These are phyloP conservation scores for Gryganskiella cystojenkinii DNA, from an alignment of 192 early-diverging fungal species.

Conservation along the genomic window DNA sequence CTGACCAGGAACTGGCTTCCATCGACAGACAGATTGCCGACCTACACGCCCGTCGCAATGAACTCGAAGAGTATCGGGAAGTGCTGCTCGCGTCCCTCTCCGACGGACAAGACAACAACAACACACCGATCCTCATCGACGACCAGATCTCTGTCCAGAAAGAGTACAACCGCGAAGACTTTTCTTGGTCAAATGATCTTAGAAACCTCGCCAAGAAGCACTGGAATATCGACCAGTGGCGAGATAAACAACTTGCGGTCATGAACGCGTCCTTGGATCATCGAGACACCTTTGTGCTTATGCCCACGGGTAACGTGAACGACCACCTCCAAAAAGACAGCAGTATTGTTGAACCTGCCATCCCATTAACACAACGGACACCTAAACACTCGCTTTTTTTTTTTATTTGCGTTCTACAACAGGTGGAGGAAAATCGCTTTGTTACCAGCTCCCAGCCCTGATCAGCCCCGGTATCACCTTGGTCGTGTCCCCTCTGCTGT, in stretches of 20 bases:
- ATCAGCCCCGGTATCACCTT: conserved; percentile 83
- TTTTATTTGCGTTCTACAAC: background rate
- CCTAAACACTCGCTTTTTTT: too few relatives aligned
- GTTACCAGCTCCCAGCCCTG: conserved; percentile 91
- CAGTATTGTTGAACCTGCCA: too few relatives aligned
- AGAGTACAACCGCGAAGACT: conserved; percentile 56
- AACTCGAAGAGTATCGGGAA: conserved; percentile 32
- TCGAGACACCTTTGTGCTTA: conserved; percentile 91
- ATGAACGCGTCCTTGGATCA: conserved; percentile 86
- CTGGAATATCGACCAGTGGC: conserved; percentile 59
- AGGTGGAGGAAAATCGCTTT: conserved; percentile 92
- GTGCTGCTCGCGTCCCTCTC: conserved; percentile 7
- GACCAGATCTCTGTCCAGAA: background rate
- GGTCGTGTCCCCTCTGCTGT: conserved; percentile 93
- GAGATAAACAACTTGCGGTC: conserved; percentile 86
- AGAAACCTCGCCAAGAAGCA: conserved; percentile 47
- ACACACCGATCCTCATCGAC: too few relatives aligned
- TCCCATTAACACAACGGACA: too few relatives aligned
- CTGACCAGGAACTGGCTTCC: conserved; percentile 20
- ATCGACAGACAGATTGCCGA: conserved; percentile 39
- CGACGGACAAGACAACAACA: background rate
- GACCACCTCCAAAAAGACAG: too few relatives aligned
- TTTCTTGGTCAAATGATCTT: conserved; percentile 63
- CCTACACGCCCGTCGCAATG: conserved; percentile 19
- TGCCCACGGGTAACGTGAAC: conserved; percentile 84